Evolutionary conservation across 345 rosid genomes (phyloP).

Genomic region (Brassica carinata): DNA sequence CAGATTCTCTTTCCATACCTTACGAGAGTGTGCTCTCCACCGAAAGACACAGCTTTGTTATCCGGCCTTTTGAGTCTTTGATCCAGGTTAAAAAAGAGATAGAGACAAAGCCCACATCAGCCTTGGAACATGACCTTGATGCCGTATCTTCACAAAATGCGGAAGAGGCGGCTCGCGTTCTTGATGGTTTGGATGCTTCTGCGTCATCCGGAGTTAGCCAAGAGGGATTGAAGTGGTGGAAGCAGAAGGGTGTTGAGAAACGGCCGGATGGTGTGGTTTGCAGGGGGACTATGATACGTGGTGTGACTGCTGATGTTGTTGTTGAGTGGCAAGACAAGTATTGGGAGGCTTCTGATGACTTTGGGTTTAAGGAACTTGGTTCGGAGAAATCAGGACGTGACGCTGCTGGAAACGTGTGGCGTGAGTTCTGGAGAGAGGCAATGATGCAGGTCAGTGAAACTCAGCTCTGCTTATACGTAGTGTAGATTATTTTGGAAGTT

Average conservation of each 20-base stretch:
- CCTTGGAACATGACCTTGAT: neutral
- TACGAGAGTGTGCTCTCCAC: neutral
- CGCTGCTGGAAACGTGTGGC: constrained; percentile 81
- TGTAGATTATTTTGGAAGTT: neutral
- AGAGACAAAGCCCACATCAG: neutral
- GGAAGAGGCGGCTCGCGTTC: neutral
- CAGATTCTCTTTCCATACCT: neutral
- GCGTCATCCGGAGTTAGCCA: neutral
- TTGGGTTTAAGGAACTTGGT: constrained; percentile 91
- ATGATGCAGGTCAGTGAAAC: constrained; percentile 72
- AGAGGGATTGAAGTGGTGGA: neutral
- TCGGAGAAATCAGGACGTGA: constrained; percentile 96
- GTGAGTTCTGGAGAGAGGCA: constrained; percentile 87
- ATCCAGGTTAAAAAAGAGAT: neutral
- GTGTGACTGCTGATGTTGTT: constrained; percentile 72
- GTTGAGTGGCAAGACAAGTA: constrained; percentile 96
- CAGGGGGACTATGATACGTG: constrained; percentile 91
- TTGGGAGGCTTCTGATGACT: constrained; percentile 96
- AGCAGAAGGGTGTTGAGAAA: neutral
- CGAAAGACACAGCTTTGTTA: neutral
- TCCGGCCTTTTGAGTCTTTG: neutral
- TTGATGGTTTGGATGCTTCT: neutral
- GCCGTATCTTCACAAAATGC: neutral
- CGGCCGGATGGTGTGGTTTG: constrained; percentile 82
- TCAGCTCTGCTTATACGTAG: constrained; percentile 10